A percentile compares a stretch with the other conserved stretches of the same genome.
Conservation (phyloP, 768 basidiomycete species). For the Boletus huronensis region DNA sequence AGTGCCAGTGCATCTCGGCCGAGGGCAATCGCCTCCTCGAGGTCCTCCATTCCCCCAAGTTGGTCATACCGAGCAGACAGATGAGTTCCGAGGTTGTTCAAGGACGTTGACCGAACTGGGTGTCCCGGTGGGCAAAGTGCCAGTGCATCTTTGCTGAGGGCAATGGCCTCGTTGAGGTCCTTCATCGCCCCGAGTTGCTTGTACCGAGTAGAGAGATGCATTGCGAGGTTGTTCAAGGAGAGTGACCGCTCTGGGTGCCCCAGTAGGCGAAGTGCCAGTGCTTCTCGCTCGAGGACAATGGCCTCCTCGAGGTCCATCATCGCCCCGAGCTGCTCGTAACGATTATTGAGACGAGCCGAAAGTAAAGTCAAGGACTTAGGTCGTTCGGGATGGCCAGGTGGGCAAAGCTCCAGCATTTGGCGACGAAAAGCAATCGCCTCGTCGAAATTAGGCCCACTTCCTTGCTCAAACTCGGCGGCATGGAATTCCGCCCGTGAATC, state of each 20-base stretch:
- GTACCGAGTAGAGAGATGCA: not conserved
- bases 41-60: no score
- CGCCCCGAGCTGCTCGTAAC: not conserved
- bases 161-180: no score
- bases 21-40: no score
- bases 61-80: no score
- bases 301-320: not conserved
- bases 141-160: no score
- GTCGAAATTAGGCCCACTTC: not conserved
- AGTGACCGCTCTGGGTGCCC: not conserved
- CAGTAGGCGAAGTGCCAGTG: not conserved
- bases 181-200: not conserved
- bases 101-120: no score
- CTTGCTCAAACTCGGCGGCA: not conserved
- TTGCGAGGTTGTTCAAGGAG: not conserved
- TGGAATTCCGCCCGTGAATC: not conserved
- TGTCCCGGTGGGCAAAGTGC: no score
- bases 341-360: not conserved
- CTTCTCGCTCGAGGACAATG: not conserved
- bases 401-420: not conserved
- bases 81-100: no score
- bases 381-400: not conserved
- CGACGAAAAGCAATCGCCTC: not conserved
- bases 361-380: not conserved
- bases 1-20: no score